Conservation (phyloP, 1,284 basidiomycete species). For the Cutaneotrichosporon sp. region DNA sequence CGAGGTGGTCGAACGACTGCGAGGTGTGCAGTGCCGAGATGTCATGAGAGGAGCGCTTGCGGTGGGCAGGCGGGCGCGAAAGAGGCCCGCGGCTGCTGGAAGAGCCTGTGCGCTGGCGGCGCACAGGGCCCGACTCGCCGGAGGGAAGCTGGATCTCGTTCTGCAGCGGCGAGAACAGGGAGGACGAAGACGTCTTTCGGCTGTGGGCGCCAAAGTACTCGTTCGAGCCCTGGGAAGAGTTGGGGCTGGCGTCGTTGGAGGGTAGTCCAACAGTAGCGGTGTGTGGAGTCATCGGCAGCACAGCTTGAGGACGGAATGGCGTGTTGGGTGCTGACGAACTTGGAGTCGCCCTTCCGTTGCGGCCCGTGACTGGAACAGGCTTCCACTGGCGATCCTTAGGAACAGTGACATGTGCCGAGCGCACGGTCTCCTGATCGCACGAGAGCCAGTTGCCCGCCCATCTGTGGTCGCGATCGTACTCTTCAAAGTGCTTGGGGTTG, state of each 20-base stretch:
- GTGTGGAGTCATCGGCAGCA: slow-evolving; percentile 53
- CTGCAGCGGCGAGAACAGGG: slow-evolving; percentile 38
- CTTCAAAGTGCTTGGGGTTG: slow-evolving; percentile 55
- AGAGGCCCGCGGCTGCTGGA: slow-evolving; percentile 32
- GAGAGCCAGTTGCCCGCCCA: slow-evolving; percentile 46
- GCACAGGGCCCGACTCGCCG: slow-evolving; percentile 46
- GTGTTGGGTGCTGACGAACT: slow-evolving; percentile 43
- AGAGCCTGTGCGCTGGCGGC: slow-evolving; percentile 43
- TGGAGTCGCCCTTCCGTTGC: slow-evolving; percentile 13
- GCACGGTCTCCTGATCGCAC: slow-evolving; percentile 43
- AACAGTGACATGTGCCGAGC: slow-evolving; percentile 32
- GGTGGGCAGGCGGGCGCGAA: slow-evolving; percentile 33
- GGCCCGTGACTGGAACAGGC: slow-evolving; percentile 21
- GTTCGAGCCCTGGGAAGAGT: slow-evolving; percentile 33
- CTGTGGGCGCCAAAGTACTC: slow-evolving; percentile 49
- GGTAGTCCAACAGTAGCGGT: slow-evolving; percentile 34
- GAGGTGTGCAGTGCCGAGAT: slow-evolving; percentile 5
- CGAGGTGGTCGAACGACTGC: slow-evolving; percentile 28
- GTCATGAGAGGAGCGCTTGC: slow-evolving; percentile 40
- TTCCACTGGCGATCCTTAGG: slow-evolving; percentile 37
- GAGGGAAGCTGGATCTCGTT: slow-evolving; percentile 32
- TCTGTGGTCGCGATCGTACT: slow-evolving; percentile 24
- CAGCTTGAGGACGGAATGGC: slow-evolving; percentile 39
- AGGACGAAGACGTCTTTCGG: slow-evolving; percentile 43
- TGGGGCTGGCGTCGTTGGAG: slow-evolving; percentile 45